Conservation (phyloP, 1,139 yeast species). For the Candida labiduridarum region DNA sequence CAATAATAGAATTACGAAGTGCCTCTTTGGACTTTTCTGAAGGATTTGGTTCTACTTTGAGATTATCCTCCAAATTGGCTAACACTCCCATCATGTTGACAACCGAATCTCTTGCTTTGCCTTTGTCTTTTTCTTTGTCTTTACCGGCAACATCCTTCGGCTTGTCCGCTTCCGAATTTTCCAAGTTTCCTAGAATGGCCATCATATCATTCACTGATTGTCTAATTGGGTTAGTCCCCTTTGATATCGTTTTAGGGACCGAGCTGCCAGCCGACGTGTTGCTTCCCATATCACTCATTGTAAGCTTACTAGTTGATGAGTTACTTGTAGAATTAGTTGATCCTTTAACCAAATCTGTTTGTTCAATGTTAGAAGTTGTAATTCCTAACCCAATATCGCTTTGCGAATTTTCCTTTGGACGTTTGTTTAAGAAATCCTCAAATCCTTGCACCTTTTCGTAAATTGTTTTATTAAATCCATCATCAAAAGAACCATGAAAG, state of each 20-base stretch:
- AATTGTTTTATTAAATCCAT: constrained; percentile 24
- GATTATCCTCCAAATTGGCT: constrained; percentile 13
- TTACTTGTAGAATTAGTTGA: constrained; percentile 1
- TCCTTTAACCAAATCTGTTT: constrained; percentile 7
- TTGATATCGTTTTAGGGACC: background rate
- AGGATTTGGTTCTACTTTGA: background rate
- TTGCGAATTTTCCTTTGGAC: background rate
- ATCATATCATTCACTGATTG: constrained; percentile 22
- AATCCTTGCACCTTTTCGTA: constrained; percentile 19
- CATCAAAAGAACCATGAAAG: constrained; percentile 38
- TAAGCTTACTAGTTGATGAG: background rate
- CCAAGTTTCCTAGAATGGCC: constrained; percentile 21
- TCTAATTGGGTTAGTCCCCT: constrained; percentile 6
- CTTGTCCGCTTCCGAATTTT: constrained; percentile 4
- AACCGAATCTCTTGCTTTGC: background rate
- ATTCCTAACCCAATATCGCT: constrained; percentile 15
- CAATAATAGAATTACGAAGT: constrained; percentile 20
- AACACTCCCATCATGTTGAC: constrained; percentile 22
- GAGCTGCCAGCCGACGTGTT: background rate
- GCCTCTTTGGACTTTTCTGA: background rate
- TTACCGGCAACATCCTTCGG: background rate
- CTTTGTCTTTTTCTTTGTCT: background rate
- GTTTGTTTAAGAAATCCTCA: constrained; percentile 17
- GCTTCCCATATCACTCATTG: constrained; percentile 2
- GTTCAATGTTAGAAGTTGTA: background rate